Evolutionary conservation across 768 basidiomycete genomes (phyloP).

Genomic region (Rhizopogon salebrosus): DNA sequence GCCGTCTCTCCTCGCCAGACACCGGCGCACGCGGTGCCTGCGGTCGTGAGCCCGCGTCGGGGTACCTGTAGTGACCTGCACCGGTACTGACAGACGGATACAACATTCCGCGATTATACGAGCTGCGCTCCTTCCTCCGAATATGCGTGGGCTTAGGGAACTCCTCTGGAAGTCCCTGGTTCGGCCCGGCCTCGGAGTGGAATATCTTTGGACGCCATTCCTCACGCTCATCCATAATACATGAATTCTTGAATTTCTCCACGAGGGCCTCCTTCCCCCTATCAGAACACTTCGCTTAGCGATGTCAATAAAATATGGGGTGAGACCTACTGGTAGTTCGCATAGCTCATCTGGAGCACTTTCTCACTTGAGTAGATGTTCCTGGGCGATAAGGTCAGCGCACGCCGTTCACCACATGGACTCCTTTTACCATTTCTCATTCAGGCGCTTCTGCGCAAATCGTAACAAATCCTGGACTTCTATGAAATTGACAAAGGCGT

Average conservation of each 20-base stretch:
- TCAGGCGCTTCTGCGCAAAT: constrained; percentile 71
- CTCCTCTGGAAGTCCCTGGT: constrained; percentile 71
- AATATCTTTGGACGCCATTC: constrained; percentile 84
- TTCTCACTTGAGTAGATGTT: constrained; percentile 93
- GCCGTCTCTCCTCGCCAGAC: constrained; percentile 3
- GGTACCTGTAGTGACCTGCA: constrained; percentile 22
- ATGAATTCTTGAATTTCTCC: constrained; percentile 89
- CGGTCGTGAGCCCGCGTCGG: constrained; percentile 13
- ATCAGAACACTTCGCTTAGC: constrained; percentile 4
- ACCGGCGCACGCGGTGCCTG: constrained; percentile 10
- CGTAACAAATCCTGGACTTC: constrained; percentile 66
- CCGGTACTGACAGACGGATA: constrained; percentile 43
- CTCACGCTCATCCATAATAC: constrained; percentile 84
- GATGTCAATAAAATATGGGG: constrained; percentile 2
- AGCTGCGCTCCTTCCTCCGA: constrained; percentile 77
- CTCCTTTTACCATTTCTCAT: constrained; percentile 68
- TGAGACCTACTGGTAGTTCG: constrained; percentile 79
- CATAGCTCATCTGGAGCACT: constrained; percentile 86
- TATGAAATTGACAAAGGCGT: constrained; percentile 91
- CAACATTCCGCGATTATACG: constrained; percentile 68
- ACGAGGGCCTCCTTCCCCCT: constrained; percentile 89
- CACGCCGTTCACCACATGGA: not conserved
- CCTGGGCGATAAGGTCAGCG: constrained; percentile 36
- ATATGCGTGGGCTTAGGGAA: constrained; percentile 83
- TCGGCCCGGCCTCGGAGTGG: constrained; percentile 63